A percentile compares a stretch with the other conserved stretches of the same genome.
Conservation (phyloP, 2,329 filamentous ascomycete genomes). For the Huntiella savannae region DNA sequence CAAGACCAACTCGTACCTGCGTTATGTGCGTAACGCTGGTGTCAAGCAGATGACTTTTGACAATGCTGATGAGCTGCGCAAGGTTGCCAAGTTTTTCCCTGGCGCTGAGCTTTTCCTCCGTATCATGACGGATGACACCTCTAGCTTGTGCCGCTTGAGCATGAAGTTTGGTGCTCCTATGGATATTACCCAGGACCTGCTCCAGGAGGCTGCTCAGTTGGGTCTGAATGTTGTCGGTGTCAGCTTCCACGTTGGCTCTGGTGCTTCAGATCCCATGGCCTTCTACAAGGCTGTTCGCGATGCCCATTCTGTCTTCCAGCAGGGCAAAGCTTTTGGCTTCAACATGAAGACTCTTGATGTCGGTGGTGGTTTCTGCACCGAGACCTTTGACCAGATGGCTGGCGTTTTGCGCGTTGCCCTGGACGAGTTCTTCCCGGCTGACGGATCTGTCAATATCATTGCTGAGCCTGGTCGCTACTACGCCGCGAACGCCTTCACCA, state of each 20-base stretch:
- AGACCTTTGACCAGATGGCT: conserved; percentile 85
- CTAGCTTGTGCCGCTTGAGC: conserved; percentile 82
- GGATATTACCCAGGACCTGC: conserved; percentile 58
- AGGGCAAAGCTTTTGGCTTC: conserved; percentile 58
- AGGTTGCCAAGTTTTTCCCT: conserved; percentile 84
- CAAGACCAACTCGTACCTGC: conserved; percentile 97
- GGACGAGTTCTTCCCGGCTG: conserved; percentile 70
- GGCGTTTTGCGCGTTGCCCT: conserved; percentile 59
- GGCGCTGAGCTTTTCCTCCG: conserved; percentile 81
- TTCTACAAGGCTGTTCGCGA: conserved; percentile 85
- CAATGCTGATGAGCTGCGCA: conserved; percentile 93
- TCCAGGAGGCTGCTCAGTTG: conserved; percentile 62
- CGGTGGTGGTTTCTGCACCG: conserved; percentile 78
- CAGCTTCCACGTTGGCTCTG: conserved; percentile 94
- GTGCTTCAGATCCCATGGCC: conserved; percentile 78
- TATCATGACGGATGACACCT: conserved; percentile 90
- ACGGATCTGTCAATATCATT: conserved; percentile 58
- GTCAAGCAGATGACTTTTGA: conserved; percentile 99
- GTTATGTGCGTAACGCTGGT: conserved; percentile 64
- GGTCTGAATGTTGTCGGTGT: conserved; percentile 85
- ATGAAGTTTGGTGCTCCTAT: conserved; percentile 92
- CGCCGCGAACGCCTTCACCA: conserved; percentile 77
- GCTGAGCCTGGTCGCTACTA: conserved; percentile 96
- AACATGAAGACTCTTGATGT: conserved; percentile 77
- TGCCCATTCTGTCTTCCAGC: conserved; percentile 73